phyloP scores from a whole-genome alignment of 2,329 filamentous ascomycete species.

The Metarhizium robertsii region DNA sequence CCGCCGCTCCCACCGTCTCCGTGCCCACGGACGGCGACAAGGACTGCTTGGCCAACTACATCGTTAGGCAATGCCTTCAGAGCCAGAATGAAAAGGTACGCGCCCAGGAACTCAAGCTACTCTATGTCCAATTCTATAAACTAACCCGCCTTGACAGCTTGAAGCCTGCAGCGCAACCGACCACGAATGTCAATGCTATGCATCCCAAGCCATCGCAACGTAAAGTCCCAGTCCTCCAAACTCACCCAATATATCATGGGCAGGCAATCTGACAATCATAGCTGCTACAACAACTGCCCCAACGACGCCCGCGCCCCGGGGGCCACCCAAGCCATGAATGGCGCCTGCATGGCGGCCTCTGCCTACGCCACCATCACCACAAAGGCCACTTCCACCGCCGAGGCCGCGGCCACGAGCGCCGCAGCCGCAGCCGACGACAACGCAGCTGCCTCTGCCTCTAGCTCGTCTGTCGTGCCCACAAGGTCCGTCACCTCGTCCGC shows the following conservation, averaged over 20 bases:
- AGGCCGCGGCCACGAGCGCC: conserved; percentile 14
- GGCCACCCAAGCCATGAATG: conserved; percentile 28
- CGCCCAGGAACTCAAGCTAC: not conserved
- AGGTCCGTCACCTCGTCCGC: conserved; percentile 11
- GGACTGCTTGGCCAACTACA: conserved; percentile 34
- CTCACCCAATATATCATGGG: not conserved
- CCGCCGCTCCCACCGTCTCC: not conserved
- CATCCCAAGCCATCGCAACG: conserved; percentile 35
- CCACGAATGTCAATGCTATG: conserved; percentile 37
- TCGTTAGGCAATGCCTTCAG: conserved; percentile 34
- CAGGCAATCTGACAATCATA: conserved; percentile 13
- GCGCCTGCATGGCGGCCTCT: conserved; percentile 37
- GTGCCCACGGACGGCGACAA: conserved; percentile 7
- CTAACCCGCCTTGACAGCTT: conserved; percentile 16
- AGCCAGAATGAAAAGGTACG: conserved; percentile 29
- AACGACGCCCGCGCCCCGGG: conserved; percentile 29
- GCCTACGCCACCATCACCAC: conserved; percentile 28
- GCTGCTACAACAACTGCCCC: conserved; percentile 50
- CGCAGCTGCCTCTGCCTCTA: conserved; percentile 12
- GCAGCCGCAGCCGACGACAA: conserved; percentile 5
- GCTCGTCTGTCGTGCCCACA: conserved; percentile 10
- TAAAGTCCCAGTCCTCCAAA: conserved; percentile 18
- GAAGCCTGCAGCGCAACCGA: conserved; percentile 28
- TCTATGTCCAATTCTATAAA: not conserved
- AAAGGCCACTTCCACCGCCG: conserved; percentile 12